A percentile compares a stretch with the other conserved stretches of the same genome.
Conservation (phyloP, 1,139 yeast species). For the Yamadazyma sp. region DNA sequence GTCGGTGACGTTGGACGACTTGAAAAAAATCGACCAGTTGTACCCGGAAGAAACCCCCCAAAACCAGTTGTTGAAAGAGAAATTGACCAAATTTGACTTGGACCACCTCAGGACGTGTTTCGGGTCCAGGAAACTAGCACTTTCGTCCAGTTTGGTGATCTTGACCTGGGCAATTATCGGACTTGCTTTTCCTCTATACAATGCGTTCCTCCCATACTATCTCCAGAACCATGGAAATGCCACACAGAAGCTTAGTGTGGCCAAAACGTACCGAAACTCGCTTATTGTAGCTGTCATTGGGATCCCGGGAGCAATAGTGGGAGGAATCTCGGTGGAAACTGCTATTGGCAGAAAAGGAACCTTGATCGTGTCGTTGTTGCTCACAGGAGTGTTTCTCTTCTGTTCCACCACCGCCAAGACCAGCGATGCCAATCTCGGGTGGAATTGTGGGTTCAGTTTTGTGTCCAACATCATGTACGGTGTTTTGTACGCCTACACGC, state of each 20-base stretch:
- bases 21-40: conserved; percentile 26
- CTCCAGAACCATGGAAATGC: conserved; percentile 36
- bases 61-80: conserved; percentile 25
- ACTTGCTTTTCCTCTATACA: conserved; percentile 45
- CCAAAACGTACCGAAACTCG: conserved; percentile 38
- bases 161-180: conserved; percentile 46
- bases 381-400: conserved; percentile 42
- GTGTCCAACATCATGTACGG: conserved; percentile 46
- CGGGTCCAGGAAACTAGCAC: conserved; percentile 31
- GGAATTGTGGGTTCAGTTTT: conserved; percentile 45
- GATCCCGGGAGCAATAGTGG: conserved; percentile 41
- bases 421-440: conserved; percentile 39
- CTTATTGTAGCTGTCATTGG: conserved; percentile 44
- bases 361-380: conserved; percentile 28
- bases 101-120: conserved; percentile 38
- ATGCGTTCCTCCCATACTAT: conserved; percentile 43
- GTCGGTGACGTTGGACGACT: conserved; percentile 31
- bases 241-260: conserved; percentile 31
- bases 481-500: conserved; percentile 46
- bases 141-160: conserved; percentile 36
- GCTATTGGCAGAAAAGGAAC: conserved; percentile 44
- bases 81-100: conserved; percentile 27
- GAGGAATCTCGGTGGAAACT: conserved; percentile 40
- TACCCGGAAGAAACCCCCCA: conserved; percentile 13
- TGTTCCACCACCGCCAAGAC: conserved; percentile 44